These are phyloP conservation scores for Lasiosphaeriaceae sp. DNA, from an alignment of 495 filamentous ascomycete species.

Conservation along the genomic window DNA sequence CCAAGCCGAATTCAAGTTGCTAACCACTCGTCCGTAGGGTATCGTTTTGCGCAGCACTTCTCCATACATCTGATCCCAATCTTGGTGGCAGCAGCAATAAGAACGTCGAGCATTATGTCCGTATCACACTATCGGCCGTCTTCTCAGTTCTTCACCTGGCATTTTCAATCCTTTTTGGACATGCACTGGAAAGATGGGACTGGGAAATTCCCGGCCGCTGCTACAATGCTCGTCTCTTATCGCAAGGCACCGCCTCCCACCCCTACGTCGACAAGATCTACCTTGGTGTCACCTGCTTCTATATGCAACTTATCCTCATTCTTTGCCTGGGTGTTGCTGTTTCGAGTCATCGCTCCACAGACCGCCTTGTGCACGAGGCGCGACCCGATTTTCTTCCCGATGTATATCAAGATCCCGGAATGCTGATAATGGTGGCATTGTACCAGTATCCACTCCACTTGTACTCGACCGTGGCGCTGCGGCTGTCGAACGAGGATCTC, in stretches of 20 bases:
- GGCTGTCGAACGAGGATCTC: neutral
- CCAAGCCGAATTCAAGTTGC: too few species aligned
- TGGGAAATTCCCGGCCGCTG: slow-evolving; percentile 3
- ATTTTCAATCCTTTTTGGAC: slow-evolving; percentile 5
- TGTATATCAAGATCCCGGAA: neutral
- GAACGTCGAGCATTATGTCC: slow-evolving; percentile 1
- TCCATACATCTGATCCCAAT: slow-evolving; percentile 1
- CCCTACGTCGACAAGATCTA: slow-evolving; percentile 7
- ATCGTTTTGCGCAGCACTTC: slow-evolving; percentile 18
- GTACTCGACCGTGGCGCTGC: slow-evolving; percentile 5
- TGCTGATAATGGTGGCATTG: neutral
- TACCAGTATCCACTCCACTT: slow-evolving; percentile 5
- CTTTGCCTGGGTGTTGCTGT: neutral
- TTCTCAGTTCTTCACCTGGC: neutral
- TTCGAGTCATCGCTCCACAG: neutral
- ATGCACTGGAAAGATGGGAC: slow-evolving; percentile 3
- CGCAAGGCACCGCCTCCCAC: neutral
- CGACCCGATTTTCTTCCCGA: neutral
- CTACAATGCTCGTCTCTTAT: slow-evolving; percentile 1
- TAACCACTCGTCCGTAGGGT: too few species aligned
- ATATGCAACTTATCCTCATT: neutral
- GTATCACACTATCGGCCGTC: neutral
- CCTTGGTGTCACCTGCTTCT: slow-evolving; percentile 3
- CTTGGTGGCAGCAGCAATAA: neutral
- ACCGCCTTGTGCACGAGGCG: neutral